A percentile compares a stretch with the other conserved stretches of the same genome.
These are phyloP conservation scores for Calonectria honghensis DNA, from an alignment of 2,329 filamentous ascomycete species.

Conservation along the genomic window DNA sequence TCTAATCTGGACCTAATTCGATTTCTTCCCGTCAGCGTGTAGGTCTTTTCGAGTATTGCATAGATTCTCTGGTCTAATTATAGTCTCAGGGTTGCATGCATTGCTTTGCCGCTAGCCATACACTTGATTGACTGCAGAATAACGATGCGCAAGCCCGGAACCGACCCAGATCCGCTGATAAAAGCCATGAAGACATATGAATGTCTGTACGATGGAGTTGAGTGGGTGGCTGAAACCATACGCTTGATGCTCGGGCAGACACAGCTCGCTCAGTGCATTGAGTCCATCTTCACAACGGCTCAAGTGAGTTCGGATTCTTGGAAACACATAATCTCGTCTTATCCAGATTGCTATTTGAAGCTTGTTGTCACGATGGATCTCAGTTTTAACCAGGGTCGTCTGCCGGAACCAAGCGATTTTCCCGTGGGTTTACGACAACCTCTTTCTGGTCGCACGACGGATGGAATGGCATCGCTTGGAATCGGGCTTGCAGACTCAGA, in stretches of 20 bases:
- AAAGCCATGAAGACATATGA: slow-evolving; percentile 17
- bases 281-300: background rate
- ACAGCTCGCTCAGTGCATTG: background rate
- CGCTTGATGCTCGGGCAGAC: background rate
- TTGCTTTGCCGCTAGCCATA: slow-evolving; percentile 5
- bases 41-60: background rate
- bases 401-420: slow-evolving; percentile 4
- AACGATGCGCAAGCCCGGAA: background rate
- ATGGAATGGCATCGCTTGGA: background rate
- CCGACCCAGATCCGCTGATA: slow-evolving; percentile 12
- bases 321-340: background rate
- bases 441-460: background rate
- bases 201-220: slow-evolving; percentile 12
- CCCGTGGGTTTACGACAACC: background rate
- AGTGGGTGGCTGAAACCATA: slow-evolving; percentile 15
- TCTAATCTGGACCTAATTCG: background rate
- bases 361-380: slow-evolving; percentile 20
- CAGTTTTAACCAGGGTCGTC: slow-evolving; percentile 8
- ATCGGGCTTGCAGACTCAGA: background rate
- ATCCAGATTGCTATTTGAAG: slow-evolving; percentile 19
- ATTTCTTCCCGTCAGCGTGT: background rate
- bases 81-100: background rate
- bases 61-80: background rate
- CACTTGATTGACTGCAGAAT: slow-evolving; percentile 27
- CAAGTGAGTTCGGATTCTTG: background rate